Base-by-base conservation (phyloP, 2,329 filamentous ascomycete species). In the Calycina herbarum region DNA sequence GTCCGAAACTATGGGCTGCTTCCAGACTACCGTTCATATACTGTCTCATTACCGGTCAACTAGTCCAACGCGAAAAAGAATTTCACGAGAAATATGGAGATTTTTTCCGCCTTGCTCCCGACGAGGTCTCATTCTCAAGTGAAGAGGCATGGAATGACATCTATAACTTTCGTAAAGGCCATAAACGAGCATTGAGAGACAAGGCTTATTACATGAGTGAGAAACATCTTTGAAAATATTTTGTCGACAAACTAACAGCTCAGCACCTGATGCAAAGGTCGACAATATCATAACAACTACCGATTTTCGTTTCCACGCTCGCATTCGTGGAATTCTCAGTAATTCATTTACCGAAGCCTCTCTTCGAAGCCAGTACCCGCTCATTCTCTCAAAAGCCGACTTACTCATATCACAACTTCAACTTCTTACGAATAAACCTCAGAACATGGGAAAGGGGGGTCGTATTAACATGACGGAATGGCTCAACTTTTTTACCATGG, bases 401-500 rank as follows among this genome's bases (percentile, higher is more conserved):
- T 15, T 58, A 33, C 29, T 58, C 24, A 33, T 33, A 8, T 29
- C 20, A 31, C 56, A 58, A 33, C 56, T 58, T 10, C 20, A n/a
- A 17, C 29, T 29, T 4, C 38, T 42, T 42, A 10, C 38, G 11
- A 10, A 42, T 4, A 42, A 42, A 4, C 38, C 38, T 42, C 1
- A 15, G 17, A 42, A 42, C 38, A 42, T 13, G 4, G 38, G 38
- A 13, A 4, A 17, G 1, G 38, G 38, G 11, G 38, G 7, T 11
- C 13, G 38, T 10, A 42, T 42, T 10, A 42, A 42, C 10, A 42
- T 42, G 11, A 42, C 38, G 3, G 38, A 42, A 10, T 78, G 77
- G 76, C 75, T 71, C 64, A 77, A 77, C 61, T 77, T 74, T 66
- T 66, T 73, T 2, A 74, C 77, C 7, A 78, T 79, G 68, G 78